Evolutionary conservation across 73 alveolate genomes (phyloP), one percentile per base, ranked within the genome.

Genomic region (Tetrahymena borealis): DNA sequence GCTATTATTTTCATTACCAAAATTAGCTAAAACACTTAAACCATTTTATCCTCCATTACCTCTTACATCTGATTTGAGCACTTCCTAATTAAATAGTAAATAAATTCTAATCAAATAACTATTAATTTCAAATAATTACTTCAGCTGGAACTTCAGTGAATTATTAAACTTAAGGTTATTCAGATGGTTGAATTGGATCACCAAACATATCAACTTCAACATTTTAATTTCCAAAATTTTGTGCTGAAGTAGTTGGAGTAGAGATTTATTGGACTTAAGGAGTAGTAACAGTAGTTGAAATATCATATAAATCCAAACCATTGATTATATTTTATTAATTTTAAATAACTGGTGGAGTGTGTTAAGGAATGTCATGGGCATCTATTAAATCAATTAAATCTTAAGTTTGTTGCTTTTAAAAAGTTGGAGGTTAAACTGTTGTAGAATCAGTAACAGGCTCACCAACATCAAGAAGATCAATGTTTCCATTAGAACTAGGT

Each of bases 121-220:
- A 41, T 31, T 4, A 5, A 41, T 4, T 41, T 0, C 7, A 8
- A 43, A 2, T n/a, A 18, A 24, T 3, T 60, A 60, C 85, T 60
- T 60, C 85, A 24, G 85, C 85, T 4, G 85, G 85, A 4, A 60
- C 85, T 60, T 60, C 85, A 60, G 85, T 60, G 31, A 60, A 60
- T 60, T 32, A 13, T 60, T 60, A 18, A 60, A 60, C 28, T 60
- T 60, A 60, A 24, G 85, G 85, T 60, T 60, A 28, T 60, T 60
- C 20, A 60, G 85, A 18, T 24, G 85, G 85, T 15, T 24, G 11
- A 35, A 60, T 60, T 7, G 85, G 85, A 60, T 60, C 85, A 24
- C 85, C 85, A 60, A 60, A 60, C 85, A 60, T 60, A 60, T 60
- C 85, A 60, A 60, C 85, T 60, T 60, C 85, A 60, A 60, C 85